Percentiles rank a stretch among this genome's conserved stretches.
These are phyloP conservation scores for Globisporangium parvum DNA, from an alignment of 352 stramenopile species.

Conservation along the genomic window DNA sequence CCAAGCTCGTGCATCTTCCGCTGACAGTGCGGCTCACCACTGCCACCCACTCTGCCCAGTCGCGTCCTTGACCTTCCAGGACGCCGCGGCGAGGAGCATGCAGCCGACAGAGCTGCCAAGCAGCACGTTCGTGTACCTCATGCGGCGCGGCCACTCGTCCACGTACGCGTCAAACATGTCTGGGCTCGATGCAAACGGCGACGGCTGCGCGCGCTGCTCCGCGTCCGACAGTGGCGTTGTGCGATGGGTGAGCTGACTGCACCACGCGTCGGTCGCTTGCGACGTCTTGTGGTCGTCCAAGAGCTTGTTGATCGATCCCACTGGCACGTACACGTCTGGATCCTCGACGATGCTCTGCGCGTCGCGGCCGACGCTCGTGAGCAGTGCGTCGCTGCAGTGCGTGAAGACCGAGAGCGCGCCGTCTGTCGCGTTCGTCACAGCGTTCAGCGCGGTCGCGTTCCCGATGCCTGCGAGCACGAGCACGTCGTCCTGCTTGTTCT, in stretches of 20 bases:
- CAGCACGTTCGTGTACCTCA: constrained; percentile 2
- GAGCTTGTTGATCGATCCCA: neutral
- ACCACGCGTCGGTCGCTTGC: neutral
- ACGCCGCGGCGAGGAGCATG: neutral
- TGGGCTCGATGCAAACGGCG: neutral
- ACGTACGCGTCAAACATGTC: neutral
- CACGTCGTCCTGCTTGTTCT: neutral
- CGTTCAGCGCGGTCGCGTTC: neutral
- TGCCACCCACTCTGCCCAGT: neutral
- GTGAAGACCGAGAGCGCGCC: neutral
- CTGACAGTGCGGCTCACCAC: too few species aligned
- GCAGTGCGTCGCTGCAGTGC: neutral
- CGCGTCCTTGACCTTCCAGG: neutral
- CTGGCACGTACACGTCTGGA: neutral
- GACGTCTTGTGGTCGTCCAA: neutral
- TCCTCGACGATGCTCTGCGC: neutral
- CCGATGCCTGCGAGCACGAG: neutral
- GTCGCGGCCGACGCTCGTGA: neutral
- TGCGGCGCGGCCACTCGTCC: constrained; percentile 1
- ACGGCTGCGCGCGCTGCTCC: neutral
- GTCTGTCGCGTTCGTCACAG: neutral
- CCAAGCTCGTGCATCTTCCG: too few species aligned
- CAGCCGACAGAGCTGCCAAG: neutral
- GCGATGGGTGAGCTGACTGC: neutral
- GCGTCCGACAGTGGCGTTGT: neutral